Percentiles rank a stretch among this genome's conserved stretches.
Conservation (phyloP, 345 rosid species). For the Linum lewisii region DNA sequence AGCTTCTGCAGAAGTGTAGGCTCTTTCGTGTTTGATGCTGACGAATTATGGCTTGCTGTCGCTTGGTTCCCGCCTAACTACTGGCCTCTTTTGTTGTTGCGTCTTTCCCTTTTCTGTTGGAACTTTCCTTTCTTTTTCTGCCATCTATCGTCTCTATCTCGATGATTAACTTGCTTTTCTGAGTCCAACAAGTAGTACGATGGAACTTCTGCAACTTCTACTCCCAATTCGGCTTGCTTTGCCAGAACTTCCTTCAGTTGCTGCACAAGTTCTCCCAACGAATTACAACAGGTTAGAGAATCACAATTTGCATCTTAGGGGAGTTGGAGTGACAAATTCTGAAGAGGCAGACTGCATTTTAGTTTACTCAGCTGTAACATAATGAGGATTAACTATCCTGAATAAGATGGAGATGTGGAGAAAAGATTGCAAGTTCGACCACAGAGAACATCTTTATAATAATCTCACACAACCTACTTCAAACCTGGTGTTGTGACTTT, state of each 20-base stretch:
- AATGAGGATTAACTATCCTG: neutral
- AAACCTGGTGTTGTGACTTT: neutral
- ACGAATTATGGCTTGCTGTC: conserved; percentile 19
- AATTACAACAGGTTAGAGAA: neutral
- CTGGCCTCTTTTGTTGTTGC: conserved; percentile 25
- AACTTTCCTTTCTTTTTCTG: conserved; percentile 26
- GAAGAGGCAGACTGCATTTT: neutral
- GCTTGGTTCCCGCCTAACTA: conserved; percentile 20
- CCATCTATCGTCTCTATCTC: conserved; percentile 23
- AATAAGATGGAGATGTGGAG: neutral
- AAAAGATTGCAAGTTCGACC: neutral
- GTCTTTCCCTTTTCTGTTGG: conserved; percentile 31
- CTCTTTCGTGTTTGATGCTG: conserved; percentile 23
- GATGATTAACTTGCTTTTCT: conserved; percentile 23
- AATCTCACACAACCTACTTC: neutral
- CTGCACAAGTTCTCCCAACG: conserved; percentile 32
- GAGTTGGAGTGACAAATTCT: neutral
- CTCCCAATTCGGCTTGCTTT: conserved; percentile 85
- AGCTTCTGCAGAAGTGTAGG: conserved; percentile 81
- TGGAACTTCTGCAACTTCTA: conserved; percentile 90
- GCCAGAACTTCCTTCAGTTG: conserved; percentile 80
- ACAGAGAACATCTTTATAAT: neutral
- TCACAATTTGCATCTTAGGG: neutral
- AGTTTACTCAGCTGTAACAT: neutral
- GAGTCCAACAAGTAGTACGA: conserved; percentile 48